A percentile compares a stretch with the other conserved stretches of the same genome.
phyloP scores from a whole-genome alignment of 2,329 filamentous ascomycete genomes.

The Teratosphaeria epicoccoides region DNA sequence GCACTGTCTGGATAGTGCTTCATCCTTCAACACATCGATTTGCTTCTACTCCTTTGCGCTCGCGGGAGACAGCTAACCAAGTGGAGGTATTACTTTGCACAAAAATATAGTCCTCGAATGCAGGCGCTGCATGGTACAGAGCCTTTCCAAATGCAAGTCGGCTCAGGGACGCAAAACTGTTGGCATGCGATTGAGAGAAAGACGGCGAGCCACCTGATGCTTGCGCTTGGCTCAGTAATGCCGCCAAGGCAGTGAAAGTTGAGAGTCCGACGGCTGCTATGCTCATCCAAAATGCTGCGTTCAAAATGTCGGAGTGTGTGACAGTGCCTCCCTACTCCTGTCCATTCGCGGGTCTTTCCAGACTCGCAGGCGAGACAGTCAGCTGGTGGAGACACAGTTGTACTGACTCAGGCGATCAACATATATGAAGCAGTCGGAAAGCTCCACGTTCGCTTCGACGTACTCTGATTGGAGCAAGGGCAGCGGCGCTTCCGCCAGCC shows the following conservation, averaged over 20 bases:
- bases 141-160: slow-evolving; percentile 34
- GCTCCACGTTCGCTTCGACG: too few relatives aligned
- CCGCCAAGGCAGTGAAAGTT: background rate
- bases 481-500: background rate
- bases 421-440: too few relatives aligned
- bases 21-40: slow-evolving; percentile 33
- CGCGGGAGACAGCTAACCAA: background rate
- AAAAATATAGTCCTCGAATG: slow-evolving; percentile 31
- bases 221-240: background rate
- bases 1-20: slow-evolving; percentile 32
- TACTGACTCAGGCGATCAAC: too few relatives aligned
- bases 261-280: background rate
- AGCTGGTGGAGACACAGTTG: too few relatives aligned
- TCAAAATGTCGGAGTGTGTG: background rate
- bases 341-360: too few relatives aligned
- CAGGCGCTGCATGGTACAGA: slow-evolving; percentile 32
- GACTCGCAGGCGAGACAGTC: background rate
- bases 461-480: background rate
- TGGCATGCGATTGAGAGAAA: background rate
- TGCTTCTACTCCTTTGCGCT: slow-evolving; percentile 4
- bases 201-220: background rate
- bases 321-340: too few relatives aligned
- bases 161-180: slow-evolving; percentile 14
- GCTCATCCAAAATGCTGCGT: background rate
- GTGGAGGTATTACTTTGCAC: slow-evolving; percentile 2